A percentile compares a stretch with the other conserved stretches of the same genome.
Evolutionary conservation across 352 stramenopile genomes (phyloP).

Genomic region (Achlya hypogyna): DNA sequence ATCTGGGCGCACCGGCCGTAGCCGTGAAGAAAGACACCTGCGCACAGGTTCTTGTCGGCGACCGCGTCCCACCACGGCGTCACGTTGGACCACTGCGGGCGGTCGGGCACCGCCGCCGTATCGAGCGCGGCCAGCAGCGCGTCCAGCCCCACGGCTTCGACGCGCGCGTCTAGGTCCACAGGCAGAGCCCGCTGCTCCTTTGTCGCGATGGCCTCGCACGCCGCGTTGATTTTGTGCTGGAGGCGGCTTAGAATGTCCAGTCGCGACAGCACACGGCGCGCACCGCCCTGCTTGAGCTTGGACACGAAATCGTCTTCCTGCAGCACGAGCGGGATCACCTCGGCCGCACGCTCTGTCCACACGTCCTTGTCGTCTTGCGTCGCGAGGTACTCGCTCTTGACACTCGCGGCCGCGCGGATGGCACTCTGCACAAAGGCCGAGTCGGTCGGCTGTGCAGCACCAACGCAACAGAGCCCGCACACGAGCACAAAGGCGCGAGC

Average conservation of each 20-base stretch:
- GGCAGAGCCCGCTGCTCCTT: conserved; percentile 17
- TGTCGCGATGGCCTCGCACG: conserved; percentile 46
- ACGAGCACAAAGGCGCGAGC: conserved; percentile 82
- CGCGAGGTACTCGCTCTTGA: conserved; percentile 60
- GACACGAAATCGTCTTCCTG: conserved; percentile 84
- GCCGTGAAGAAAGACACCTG: conserved; percentile 77
- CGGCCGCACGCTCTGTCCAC: conserved; percentile 27
- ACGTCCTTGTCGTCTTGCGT: conserved; percentile 41
- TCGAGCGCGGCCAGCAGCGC: conserved; percentile 51
- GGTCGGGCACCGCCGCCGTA: conserved; percentile 55
- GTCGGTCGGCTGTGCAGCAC: conserved; percentile 67
- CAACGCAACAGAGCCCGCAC: conserved; percentile 54
- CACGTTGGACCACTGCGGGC: conserved; percentile 72
- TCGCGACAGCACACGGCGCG: conserved; percentile 71
- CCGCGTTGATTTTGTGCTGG: conserved; percentile 41
- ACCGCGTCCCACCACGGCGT: conserved; percentile 81
- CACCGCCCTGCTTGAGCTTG: conserved; percentile 77
- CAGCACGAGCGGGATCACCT: conserved; percentile 28
- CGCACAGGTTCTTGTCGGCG: conserved; percentile 65
- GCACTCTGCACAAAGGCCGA: conserved; percentile 74
- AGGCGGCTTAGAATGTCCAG: conserved; percentile 80
- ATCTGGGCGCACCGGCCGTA: conserved; percentile 82
- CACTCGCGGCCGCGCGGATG: conserved; percentile 49
- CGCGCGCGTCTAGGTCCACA: conserved; percentile 63
- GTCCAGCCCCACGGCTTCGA: conserved; percentile 57